Conservation (phyloP, 2,329 filamentous ascomycete species). For the Aspergillus ibericus region DNA sequence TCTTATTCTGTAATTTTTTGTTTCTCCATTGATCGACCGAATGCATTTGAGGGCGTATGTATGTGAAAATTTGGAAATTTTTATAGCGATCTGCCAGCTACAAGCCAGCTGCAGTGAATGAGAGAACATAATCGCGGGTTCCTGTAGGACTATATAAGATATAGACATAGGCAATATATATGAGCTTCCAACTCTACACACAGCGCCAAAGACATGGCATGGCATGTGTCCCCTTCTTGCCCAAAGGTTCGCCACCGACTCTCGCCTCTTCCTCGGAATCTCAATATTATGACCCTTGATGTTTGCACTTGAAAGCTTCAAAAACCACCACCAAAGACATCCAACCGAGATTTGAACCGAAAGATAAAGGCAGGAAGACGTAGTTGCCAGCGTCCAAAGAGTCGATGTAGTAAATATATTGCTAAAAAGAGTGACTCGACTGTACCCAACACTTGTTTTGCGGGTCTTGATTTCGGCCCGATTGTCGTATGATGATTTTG, state of each 20-base stretch:
- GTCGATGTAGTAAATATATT: neutral
- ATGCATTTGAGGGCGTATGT: neutral
- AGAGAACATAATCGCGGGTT: neutral
- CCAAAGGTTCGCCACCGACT: neutral
- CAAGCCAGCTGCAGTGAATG: neutral
- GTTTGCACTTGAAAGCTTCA: neutral
- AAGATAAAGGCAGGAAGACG: neutral
- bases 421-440: conserved; percentile 5
- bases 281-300: neutral
- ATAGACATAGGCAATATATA: neutral
- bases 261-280: neutral
- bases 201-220: neutral
- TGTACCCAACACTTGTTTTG: neutral
- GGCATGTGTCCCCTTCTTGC: neutral
- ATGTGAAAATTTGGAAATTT: neutral
- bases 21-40: too few relatives aligned
- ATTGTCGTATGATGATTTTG: neutral
- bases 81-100: neutral
- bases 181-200: neutral
- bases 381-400: neutral
- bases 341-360: neutral
- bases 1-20: too few relatives aligned
- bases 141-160: neutral
- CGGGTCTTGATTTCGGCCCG: neutral
- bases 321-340: neutral